These are phyloP conservation scores for Chrysanthemum seticuspe DNA, from an alignment of 129 eudicot genomes.

Conservation along the genomic window DNA sequence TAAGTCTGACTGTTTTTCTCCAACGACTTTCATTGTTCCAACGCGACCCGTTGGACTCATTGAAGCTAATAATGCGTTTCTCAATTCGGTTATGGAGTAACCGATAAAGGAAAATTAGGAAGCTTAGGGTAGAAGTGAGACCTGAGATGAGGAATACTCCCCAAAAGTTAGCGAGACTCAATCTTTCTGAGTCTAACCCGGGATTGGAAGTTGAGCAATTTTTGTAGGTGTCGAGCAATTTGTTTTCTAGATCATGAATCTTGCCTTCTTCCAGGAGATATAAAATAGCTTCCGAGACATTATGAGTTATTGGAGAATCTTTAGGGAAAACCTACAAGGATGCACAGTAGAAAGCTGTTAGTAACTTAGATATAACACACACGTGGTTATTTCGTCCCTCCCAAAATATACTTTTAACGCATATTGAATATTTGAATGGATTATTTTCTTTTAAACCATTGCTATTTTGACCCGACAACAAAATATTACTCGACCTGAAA, in stretches of 20 bases:
- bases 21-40: slow-evolving; percentile 24
- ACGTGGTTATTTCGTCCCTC: too few relatives aligned
- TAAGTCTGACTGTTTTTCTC: slow-evolving; percentile 21
- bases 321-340: slow-evolving; percentile 49
- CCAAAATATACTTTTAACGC: too few relatives aligned
- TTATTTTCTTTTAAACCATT: too few relatives aligned
- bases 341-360: slow-evolving; percentile 10
- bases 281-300: slow-evolving; percentile 53
- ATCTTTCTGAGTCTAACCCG: slow-evolving; percentile 29
- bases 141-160: slow-evolving; percentile 49
- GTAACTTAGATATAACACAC: background rate
- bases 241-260: slow-evolving; percentile 29
- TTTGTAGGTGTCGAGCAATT: slow-evolving; percentile 36
- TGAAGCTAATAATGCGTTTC: slow-evolving; percentile 32
- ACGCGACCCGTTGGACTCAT: slow-evolving; percentile 5
- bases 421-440: too few relatives aligned
- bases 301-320: slow-evolving; percentile 52
- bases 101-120: slow-evolving; percentile 38
- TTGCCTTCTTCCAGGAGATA: slow-evolving; percentile 36
- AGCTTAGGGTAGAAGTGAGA: slow-evolving; percentile 40
- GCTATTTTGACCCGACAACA: too few relatives aligned
- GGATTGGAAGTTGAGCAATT: slow-evolving; percentile 31
- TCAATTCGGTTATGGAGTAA: slow-evolving; percentile 31
- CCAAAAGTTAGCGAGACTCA: slow-evolving; percentile 52
- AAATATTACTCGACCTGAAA: too few relatives aligned